These are phyloP conservation scores for Cladosporium phlei DNA, from an alignment of 2,329 filamentous ascomycete species.

Conservation along the genomic window DNA sequence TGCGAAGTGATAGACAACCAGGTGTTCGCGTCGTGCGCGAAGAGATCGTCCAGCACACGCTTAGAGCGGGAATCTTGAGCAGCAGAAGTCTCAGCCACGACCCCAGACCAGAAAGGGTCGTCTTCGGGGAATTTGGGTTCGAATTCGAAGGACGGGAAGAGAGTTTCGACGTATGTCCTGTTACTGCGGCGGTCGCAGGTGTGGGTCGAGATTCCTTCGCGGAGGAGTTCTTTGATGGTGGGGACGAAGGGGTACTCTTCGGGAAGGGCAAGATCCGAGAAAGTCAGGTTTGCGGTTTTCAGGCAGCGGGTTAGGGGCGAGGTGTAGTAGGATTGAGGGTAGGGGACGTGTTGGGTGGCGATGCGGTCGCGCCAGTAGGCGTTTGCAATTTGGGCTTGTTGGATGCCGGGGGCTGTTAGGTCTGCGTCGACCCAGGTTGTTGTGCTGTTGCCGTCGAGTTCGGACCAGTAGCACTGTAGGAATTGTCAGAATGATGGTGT, in stretches of 20 bases:
- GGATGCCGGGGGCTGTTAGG: conserved; percentile 53
- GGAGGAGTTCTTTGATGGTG: conserved; percentile 59
- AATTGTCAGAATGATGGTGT: background rate
- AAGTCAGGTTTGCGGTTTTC: conserved; percentile 60
- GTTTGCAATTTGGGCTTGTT: conserved; percentile 56
- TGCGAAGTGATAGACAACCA: conserved; percentile 60
- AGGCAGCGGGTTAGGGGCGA: conserved; percentile 61
- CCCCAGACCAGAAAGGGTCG: conserved; percentile 51
- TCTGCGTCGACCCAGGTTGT: conserved; percentile 60
- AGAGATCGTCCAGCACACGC: conserved; percentile 53
- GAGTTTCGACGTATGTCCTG: conserved; percentile 49
- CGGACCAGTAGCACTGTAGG: conserved; percentile 55
- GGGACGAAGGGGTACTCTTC: conserved; percentile 51
- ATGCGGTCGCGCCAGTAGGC: conserved; percentile 57
- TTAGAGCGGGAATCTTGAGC: conserved; percentile 51
- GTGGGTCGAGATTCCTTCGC: conserved; percentile 63
- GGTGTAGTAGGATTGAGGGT: conserved; percentile 62
- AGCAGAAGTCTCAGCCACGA: conserved; percentile 46
- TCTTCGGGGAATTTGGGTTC: conserved; percentile 58
- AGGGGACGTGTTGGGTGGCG: conserved; percentile 51
- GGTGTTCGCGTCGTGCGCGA: conserved; percentile 47
- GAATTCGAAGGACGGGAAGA: conserved; percentile 53
- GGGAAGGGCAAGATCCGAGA: conserved; percentile 52
- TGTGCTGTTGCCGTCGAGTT: conserved; percentile 59
- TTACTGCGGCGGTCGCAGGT: conserved; percentile 61